Evolutionary conservation across 306 rosid genomes (phyloP), one percentile per base, ranked within the genome.

Genomic region (Boehmeria nivea): DNA sequence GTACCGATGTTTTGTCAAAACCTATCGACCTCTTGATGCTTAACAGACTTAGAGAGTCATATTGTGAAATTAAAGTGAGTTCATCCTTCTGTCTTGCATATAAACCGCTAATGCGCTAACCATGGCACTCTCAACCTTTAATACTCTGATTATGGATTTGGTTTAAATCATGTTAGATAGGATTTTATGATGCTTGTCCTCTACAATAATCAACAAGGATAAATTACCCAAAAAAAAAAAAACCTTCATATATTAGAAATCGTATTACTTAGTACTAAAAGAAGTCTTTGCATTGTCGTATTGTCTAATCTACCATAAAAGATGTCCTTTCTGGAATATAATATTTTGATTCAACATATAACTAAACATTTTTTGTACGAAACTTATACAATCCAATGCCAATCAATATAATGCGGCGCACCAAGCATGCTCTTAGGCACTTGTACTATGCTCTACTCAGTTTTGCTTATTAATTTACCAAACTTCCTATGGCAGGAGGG

Each of bases 21-120:
- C 96, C 93, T 39, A 70, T 87, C 19, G 98, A 91, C 70, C 78
- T 84, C 63, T 66, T 84, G 80, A 84, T 84, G 93, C 69, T 82
- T 64, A 91, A 91, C 79, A 81, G 84, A 59, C 70, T 91, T 50
- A 91, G 77, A 71, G 98, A 91, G 67, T 61, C 87, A 42, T 87
- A 80, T 64, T 91, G 96, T 45, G 98, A 84, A 69, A 82, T 91
- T 72, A 84, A 79, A 61, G 98, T 84, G 80, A 82, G 85, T 72
- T 72, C 7, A 13, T 54, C 65, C 57, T 51, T 54, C 43, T 51
- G 18, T 34, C n/a, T 12, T 10, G 31, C 59, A 54, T 54, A 28
- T 16, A 34, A 54, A 17, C 12, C 1, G 43, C 40, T 17, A 54
- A 20, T 3, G 18, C n/a, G n/a, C n/a, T n/a, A n/a, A n/a, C n/a